A percentile compares a stretch with the other conserved stretches of the same genome.
phyloP scores from a whole-genome alignment of 2,329 filamentous ascomycete genomes.

The Thielaviopsis cerberus region DNA sequence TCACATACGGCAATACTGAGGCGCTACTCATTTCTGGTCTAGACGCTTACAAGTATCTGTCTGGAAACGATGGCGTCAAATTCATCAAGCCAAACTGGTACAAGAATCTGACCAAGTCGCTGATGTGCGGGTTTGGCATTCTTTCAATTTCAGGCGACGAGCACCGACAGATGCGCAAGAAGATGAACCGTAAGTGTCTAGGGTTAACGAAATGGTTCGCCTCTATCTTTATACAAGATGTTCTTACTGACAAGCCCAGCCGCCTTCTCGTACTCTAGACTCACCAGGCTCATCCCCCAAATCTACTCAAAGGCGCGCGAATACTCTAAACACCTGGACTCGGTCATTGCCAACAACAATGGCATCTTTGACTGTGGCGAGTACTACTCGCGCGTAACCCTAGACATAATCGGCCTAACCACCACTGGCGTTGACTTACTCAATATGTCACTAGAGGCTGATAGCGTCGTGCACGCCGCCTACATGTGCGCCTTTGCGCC shows the following conservation, averaged over 20 bases:
- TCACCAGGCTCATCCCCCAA: conserved; percentile 19
- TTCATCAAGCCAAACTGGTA: conserved; percentile 19
- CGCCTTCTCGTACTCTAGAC: conserved; percentile 18
- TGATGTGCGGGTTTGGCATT: conserved; percentile 15
- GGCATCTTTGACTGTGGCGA: conserved; percentile 13
- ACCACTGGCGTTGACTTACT: conserved; percentile 20
- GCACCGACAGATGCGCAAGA: conserved; percentile 20
- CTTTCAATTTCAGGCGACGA: conserved; percentile 20
- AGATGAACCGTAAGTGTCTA: conserved; percentile 16
- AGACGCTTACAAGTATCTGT: conserved; percentile 15
- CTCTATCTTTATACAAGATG: not conserved
- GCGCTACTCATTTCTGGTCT: conserved; percentile 16
- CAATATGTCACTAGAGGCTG: conserved; percentile 14
- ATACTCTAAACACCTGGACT: conserved; percentile 15
- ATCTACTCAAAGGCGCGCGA: conserved; percentile 20
- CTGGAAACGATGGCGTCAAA: conserved; percentile 17
- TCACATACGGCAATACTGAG: conserved; percentile 16
- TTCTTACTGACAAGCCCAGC: conserved; percentile 8
- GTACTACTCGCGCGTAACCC: conserved; percentile 17
- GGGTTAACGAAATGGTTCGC: no score
- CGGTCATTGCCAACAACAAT: conserved; percentile 12
- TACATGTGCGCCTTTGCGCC: conserved; percentile 17
- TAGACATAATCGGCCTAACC: conserved; percentile 21
- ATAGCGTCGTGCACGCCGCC: conserved; percentile 15
- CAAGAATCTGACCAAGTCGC: conserved; percentile 13